Evolutionary conservation across 1,284 basidiomycete species (phyloP).

Genomic region (Phellinidium pouzarii): DNA sequence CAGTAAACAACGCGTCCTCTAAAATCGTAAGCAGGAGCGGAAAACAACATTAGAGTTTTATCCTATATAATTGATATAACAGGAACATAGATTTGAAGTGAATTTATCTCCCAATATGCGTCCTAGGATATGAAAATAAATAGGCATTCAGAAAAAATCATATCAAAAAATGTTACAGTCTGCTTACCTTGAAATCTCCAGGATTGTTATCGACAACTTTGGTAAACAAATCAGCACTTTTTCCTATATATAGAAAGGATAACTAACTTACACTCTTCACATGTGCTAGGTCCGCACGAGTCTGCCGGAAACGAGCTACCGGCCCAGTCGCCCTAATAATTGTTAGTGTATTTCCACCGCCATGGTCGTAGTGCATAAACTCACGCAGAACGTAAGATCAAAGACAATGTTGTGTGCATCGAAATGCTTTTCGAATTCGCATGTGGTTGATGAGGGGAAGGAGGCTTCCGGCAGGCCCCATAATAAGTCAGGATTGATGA

Average conservation of each 20-base stretch:
- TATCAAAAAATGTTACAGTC: not conserved
- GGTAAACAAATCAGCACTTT: not conserved
- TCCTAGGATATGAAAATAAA: conserved; percentile 19
- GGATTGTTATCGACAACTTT: conserved; percentile 31
- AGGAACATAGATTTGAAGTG: conserved; percentile 32
- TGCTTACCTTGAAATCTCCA: conserved; percentile 24
- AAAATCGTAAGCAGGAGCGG: too few relatives aligned
- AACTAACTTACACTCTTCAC: conserved; percentile 21
- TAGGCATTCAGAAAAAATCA: too few relatives aligned
- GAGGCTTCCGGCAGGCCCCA: conserved; percentile 27
- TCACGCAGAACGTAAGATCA: conserved; percentile 22
- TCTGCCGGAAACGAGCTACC: conserved; percentile 19
- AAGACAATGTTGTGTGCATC: conserved; percentile 24
- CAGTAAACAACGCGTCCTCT: too few relatives aligned
- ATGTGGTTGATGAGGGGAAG: conserved; percentile 26
- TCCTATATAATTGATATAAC: too few relatives aligned
- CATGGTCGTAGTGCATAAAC: not conserved
- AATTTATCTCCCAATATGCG: conserved; percentile 36
- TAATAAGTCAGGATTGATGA: conserved; percentile 21
- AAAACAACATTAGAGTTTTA: too few relatives aligned
- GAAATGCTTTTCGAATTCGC: conserved; percentile 23
- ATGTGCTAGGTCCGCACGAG: conserved; percentile 20
- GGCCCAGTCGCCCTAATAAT: conserved; percentile 25
- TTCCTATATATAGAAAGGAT: not conserved
- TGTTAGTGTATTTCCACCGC: not conserved